These are phyloP conservation scores for Blastobotrys apis DNA, from an alignment of 1,139 yeast species.

Conservation along the genomic window DNA sequence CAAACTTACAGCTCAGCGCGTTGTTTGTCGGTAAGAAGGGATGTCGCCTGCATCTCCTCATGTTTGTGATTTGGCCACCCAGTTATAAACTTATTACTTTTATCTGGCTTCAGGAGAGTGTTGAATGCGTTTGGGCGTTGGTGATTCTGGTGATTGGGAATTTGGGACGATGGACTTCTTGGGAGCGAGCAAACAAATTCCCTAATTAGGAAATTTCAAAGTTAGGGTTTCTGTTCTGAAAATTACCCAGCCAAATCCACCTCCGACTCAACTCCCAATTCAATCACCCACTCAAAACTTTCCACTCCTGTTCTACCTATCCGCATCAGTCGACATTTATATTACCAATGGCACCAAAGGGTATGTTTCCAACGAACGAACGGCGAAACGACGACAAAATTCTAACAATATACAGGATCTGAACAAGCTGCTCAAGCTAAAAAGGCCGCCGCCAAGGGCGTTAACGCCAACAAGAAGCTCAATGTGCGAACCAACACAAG, in stretches of 20 bases:
- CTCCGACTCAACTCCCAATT: too few species aligned
- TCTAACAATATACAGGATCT: constrained; percentile 18
- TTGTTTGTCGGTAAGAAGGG: constrained; percentile 20
- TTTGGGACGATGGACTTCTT: too few species aligned
- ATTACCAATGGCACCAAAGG: too few species aligned
- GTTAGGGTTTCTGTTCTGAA: not conserved
- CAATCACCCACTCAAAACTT: constrained; percentile 4
- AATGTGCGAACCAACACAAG: constrained; percentile 94
- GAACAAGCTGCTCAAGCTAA: constrained; percentile 92
- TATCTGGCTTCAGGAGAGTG: not conserved
- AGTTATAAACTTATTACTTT: too few species aligned
- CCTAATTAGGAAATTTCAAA: not conserved
- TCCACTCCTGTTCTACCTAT: too few species aligned
- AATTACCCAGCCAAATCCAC: too few species aligned
- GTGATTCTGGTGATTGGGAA: too few species aligned
- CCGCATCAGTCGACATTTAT: too few species aligned
- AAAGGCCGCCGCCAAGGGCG: constrained; percentile 98
- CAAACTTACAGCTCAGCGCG: constrained; percentile 18
- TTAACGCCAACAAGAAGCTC: constrained; percentile 82
- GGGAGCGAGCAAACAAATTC: too few species aligned
- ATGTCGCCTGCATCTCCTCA: constrained; percentile 11
- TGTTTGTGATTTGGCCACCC: not conserved
- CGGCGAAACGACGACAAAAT: too few species aligned
- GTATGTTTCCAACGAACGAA: too few species aligned
- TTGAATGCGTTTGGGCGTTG: too few species aligned